Conservation (phyloP, 2,329 filamentous ascomycete species). For the Thelonectria blattea region DNA sequence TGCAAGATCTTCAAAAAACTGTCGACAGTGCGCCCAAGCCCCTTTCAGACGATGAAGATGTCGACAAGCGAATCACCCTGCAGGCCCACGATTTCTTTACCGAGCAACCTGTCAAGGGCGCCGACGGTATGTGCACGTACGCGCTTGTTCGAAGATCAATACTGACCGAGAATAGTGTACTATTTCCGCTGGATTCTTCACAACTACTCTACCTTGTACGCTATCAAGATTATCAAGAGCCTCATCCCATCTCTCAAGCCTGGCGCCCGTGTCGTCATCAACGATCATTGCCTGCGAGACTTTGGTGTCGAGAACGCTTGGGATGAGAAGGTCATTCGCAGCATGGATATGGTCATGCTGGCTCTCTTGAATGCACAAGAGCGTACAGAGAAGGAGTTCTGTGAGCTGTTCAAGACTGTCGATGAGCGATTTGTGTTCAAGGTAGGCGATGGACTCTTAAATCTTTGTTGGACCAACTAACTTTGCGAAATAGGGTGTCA, state of each 20-base stretch:
- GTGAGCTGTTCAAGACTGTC: slow-evolving; percentile 50
- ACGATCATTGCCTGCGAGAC: slow-evolving; percentile 52
- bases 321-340: slow-evolving; percentile 55
- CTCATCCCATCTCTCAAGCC: slow-evolving; percentile 62
- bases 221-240: slow-evolving; percentile 54
- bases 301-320: slow-evolving; percentile 48
- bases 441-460: slow-evolving; percentile 27
- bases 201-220: slow-evolving; percentile 64
- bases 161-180: slow-evolving; percentile 51
- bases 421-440: slow-evolving; percentile 52
- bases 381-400: slow-evolving; percentile 54
- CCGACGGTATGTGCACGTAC: slow-evolving; percentile 50
- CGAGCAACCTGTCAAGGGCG: slow-evolving; percentile 58
- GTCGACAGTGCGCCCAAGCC: slow-evolving; percentile 54
- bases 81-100: slow-evolving; percentile 64
- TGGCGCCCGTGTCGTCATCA: slow-evolving; percentile 55
- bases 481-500: slow-evolving; percentile 44
- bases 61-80: slow-evolving; percentile 50
- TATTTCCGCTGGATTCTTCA: slow-evolving; percentile 66
- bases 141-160: neutral
- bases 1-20: slow-evolving; percentile 60
- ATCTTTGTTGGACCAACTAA: slow-evolving; percentile 8
- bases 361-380: slow-evolving; percentile 59
- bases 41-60: slow-evolving; percentile 45
- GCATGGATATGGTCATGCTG: slow-evolving; percentile 61